These are phyloP conservation scores for Tricholoma sp. DNA, from an alignment of 768 basidiomycete species.

Conservation along the genomic window DNA sequence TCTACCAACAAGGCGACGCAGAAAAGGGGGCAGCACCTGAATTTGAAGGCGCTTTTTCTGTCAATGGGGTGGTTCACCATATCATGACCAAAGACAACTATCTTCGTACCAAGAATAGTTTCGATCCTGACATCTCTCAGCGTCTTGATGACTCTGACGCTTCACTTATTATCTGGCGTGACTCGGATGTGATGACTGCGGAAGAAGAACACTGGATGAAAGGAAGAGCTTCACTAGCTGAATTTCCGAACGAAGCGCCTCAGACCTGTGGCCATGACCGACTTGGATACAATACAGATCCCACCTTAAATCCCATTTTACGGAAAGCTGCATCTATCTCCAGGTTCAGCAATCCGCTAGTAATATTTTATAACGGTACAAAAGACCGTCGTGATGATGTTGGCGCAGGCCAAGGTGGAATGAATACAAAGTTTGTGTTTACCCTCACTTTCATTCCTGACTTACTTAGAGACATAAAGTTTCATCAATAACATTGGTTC, in stretches of 20 bases:
- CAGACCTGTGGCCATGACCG: slow-evolving; percentile 67
- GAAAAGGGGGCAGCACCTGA: slow-evolving; percentile 42
- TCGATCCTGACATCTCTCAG: slow-evolving; percentile 47
- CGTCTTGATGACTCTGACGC: slow-evolving; percentile 39
- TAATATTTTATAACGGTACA: slow-evolving; percentile 27
- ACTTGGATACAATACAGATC: slow-evolving; percentile 62
- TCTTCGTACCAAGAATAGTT: slow-evolving; percentile 49
- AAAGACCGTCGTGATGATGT: slow-evolving; percentile 51
- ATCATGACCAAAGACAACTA: slow-evolving; percentile 70
- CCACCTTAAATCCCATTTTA: slow-evolving; percentile 46
- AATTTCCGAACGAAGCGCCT: slow-evolving; percentile 17
- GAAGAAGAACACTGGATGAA: slow-evolving; percentile 38
- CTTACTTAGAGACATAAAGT: slow-evolving; percentile 30
- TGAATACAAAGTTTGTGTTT: slow-evolving; percentile 48
- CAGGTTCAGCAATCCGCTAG: slow-evolving; percentile 42
- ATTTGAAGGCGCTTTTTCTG: slow-evolving; percentile 75
- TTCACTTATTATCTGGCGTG: slow-evolving; percentile 68
- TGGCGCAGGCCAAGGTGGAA: slow-evolving; percentile 43
- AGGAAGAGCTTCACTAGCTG: slow-evolving; percentile 22
- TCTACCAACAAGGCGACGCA: slow-evolving; percentile 58
- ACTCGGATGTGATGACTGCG: slow-evolving; percentile 58
- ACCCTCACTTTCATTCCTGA: neutral
- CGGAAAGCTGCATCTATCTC: slow-evolving; percentile 23
- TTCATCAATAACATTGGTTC: slow-evolving; percentile 67
- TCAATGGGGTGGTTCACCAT: slow-evolving; percentile 63